Evolutionary conservation across 2,329 filamentous ascomycete species (phyloP).

Genomic region (Colletotrichum acutatum): DNA sequence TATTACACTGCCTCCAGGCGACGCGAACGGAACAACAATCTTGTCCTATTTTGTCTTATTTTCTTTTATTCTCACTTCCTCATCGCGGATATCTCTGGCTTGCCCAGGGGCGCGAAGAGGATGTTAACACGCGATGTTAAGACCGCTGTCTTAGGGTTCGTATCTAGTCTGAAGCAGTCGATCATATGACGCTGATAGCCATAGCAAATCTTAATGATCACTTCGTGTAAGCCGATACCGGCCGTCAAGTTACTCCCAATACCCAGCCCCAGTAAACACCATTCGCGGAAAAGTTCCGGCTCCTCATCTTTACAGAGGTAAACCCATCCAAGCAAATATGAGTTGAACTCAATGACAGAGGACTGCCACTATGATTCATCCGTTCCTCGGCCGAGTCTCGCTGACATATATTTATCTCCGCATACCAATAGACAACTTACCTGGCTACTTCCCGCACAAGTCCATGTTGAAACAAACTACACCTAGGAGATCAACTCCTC

Average conservation of each 20-base stretch:
- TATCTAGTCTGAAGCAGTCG: not conserved
- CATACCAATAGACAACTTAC: not conserved
- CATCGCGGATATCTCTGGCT: conserved; percentile 10
- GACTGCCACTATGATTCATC: not conserved
- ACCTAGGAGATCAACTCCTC: no score
- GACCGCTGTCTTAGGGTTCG: not conserved
- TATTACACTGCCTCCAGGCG: conserved; percentile 18
- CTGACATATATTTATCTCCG: not conserved
- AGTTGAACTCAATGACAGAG: not conserved
- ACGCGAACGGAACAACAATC: not conserved
- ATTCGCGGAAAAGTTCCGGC: not conserved
- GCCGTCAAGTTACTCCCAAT: not conserved
- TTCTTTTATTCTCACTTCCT: not conserved
- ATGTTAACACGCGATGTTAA: not conserved
- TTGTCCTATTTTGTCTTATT: not conserved
- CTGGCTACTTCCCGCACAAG: no score
- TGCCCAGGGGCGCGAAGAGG: not conserved
- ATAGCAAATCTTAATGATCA: not conserved
- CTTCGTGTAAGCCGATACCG: no score
- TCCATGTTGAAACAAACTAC: not conserved
- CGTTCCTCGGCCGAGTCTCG: not conserved
- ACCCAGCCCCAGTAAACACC: not conserved
- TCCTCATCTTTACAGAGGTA: not conserved
- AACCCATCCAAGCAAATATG: not conserved
- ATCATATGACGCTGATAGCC: not conserved